Base-by-base conservation (phyloP, 2,329 filamentous ascomycete genomes). In the Trichocomaceae sp. region DNA sequence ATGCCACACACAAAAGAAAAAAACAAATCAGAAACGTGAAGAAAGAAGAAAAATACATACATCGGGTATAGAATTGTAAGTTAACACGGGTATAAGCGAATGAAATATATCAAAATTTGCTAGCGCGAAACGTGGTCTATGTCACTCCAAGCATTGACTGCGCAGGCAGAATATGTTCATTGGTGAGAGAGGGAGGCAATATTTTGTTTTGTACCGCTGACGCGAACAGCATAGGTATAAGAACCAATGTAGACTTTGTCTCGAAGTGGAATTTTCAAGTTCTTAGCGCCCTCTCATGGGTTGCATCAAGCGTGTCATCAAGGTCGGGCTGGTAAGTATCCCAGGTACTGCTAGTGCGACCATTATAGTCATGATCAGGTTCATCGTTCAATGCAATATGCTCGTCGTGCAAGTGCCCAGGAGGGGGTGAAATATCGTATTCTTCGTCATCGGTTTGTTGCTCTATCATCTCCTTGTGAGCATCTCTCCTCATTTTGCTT, bases 401-500 rank as follows among this genome's bases (percentile, higher is more conserved):
- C 37, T 54, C 35, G 41, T 47, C 50, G 29, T 49, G 47, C 15
- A 50, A 52, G 20, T 45, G 33, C 22, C 50, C 49, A 5, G 39
- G 15, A 13, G 37, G 41, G 3, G 55, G 56, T 13, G 56, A 52
- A 29, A 52, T 31, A 42, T 47, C 45, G 23, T 57, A 51, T 20
- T 52, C 56, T 33, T 57, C 56, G 5, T 22, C 47, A 15, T 57
- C 51, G 9, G 51, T 54, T 31, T 46, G 45, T 23, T 35, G 51
- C 35, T 57, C 56, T 13, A 55, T 7, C 29, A 55, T 10, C 29
- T 57, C 52, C 7, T 76, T 72, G 19, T 72, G 69, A 1, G 90
- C 89, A 12, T 96, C 88, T 53, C 81, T 75, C 47, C 88, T 82
- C 93, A 99, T 96, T 72, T 88, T 89, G 48, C 77, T 79, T 59